phyloP scores from a whole-genome alignment of 345 rosid species.

The Eucalyptus pauciflora region DNA sequence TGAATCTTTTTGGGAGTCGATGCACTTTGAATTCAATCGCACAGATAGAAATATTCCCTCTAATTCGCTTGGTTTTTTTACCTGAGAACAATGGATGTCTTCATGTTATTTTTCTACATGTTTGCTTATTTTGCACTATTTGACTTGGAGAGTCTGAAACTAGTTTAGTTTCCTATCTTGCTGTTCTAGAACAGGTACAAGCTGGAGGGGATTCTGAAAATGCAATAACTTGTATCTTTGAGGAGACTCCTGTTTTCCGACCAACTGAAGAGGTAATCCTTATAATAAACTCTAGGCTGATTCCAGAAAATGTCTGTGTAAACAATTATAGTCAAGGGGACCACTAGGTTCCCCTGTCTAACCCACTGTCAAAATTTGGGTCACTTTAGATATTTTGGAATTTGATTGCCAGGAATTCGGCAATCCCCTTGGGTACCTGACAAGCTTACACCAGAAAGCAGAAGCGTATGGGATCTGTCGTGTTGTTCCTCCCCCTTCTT shows the following conservation, averaged over 20 bases:
- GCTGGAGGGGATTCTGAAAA: conserved; percentile 12
- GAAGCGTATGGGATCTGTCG: conserved; percentile 67
- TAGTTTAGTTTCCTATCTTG: not conserved
- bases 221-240: conserved; percentile 18
- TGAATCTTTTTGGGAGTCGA: not conserved
- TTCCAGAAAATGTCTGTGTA: not conserved
- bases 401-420: conserved; percentile 45
- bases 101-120: not conserved
- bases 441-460: conserved; percentile 37
- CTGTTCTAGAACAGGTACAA: not conserved
- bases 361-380: not conserved
- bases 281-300: not conserved
- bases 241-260: conserved; percentile 51
- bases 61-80: not conserved
- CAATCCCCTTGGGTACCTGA: conserved; percentile 46
- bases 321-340: not conserved
- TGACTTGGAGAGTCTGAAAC: not conserved
- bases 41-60: not conserved
- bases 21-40: not conserved
- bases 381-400: not conserved
- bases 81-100: not conserved
- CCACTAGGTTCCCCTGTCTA: not conserved
- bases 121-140: not conserved
- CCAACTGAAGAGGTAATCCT: conserved; percentile 56
- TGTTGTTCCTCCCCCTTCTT: conserved; percentile 62